Conservation (phyloP, 2,329 filamentous ascomycete genomes). For the Paracoccidioides lutzii region DNA sequence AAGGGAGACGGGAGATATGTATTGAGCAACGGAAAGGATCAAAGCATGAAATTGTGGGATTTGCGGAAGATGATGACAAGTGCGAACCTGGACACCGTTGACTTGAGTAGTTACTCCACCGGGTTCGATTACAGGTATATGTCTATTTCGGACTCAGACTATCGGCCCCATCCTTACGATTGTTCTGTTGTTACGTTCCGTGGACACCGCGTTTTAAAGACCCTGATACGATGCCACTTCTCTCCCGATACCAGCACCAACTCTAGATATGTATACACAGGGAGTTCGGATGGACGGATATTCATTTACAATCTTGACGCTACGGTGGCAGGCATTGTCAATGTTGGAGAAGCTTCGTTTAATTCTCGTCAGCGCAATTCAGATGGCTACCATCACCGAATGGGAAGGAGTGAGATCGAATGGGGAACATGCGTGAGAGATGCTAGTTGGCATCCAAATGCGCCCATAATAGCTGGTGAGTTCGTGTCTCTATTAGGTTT, state of each 20-base stretch:
- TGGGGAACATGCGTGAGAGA: constrained; percentile 77
- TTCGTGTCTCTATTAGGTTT: constrained; percentile 7
- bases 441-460: constrained; percentile 80
- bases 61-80: constrained; percentile 75
- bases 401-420: constrained; percentile 39
- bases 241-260: constrained; percentile 76
- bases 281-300: constrained; percentile 77
- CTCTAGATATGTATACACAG: constrained; percentile 83
- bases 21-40: constrained; percentile 87
- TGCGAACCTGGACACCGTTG: constrained; percentile 41
- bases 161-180: constrained; percentile 61
- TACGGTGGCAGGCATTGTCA: constrained; percentile 62
- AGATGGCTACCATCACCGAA: constrained; percentile 43
- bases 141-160: constrained; percentile 41
- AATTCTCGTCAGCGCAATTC: constrained; percentile 45
- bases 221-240: constrained; percentile 90
- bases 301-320: constrained; percentile 92
- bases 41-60: constrained; percentile 97
- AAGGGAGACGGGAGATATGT: constrained; percentile 86
- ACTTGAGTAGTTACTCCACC: constrained; percentile 41
- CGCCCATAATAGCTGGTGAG: constrained; percentile 60
- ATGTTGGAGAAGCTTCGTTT: constrained; percentile 60
- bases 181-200: constrained; percentile 89
- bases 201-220: constrained; percentile 77
- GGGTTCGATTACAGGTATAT: constrained; percentile 52